phyloP scores from a whole-genome alignment of 345 rosid genomes.

The Kandelia obovata region DNA sequence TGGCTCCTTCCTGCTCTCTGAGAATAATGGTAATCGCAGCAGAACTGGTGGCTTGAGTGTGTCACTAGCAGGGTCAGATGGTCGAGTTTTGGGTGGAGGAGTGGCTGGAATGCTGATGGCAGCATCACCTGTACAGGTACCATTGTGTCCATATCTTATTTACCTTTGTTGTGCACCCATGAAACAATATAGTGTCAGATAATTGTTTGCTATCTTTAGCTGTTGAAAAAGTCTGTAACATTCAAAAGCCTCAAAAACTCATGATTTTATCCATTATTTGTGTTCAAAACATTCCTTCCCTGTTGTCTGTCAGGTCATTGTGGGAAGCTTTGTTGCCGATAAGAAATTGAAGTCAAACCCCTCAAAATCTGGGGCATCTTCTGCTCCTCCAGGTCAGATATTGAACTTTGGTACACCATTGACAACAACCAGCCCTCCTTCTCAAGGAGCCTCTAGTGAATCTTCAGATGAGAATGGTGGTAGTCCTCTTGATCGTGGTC shows the following conservation, averaged over 20 bases:
- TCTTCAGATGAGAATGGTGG: slow-evolving; percentile 71
- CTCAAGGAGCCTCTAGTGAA: slow-evolving; percentile 71
- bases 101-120: slow-evolving; percentile 75
- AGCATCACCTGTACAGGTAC: slow-evolving; percentile 85
- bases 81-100: slow-evolving; percentile 71
- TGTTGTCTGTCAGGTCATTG: slow-evolving; percentile 53
- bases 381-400: slow-evolving; percentile 44
- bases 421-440: slow-evolving; percentile 49
- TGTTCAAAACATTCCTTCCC: not conserved
- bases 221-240: not conserved
- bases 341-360: slow-evolving; percentile 43
- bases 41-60: slow-evolving; percentile 59
- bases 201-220: too few relatives aligned
- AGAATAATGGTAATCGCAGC: slow-evolving; percentile 41
- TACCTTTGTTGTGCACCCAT: not conserved
- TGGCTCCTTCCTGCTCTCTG: slow-evolving; percentile 63
- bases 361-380: slow-evolving; percentile 50
- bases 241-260: not conserved
- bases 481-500: slow-evolving; percentile 44
- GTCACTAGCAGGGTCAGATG: slow-evolving; percentile 76
- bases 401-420: slow-evolving; percentile 56
- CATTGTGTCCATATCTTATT: not conserved
- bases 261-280: not conserved
- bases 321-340: slow-evolving; percentile 80
- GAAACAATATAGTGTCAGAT: too few relatives aligned